Evolutionary conservation across 768 basidiomycete genomes (phyloP), one percentile per base, ranked within the genome.

Genomic region (Pisolithus marmoratus): DNA sequence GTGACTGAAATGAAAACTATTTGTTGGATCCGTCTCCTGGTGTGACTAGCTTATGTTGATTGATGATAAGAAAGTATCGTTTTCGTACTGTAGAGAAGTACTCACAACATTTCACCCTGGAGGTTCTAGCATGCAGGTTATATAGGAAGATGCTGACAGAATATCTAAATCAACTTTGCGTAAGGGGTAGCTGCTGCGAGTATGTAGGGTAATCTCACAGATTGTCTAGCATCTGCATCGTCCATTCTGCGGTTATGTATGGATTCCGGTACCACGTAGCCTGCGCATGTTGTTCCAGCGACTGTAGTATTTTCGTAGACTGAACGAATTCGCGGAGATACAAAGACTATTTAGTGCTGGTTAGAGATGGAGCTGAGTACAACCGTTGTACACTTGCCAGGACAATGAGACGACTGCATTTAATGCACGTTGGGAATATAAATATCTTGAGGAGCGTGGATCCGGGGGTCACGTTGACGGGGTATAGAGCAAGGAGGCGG

Each of bases 401-500:
- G 26, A 55, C 60, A 8, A 60, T 51, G 20, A 68, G 53, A 8
- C 73, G 63, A 5, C 58, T 65, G 14, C 61, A 53, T 53, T 72
- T 72, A 38, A 70, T 56, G 1, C 67, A n/a, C 1, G 65, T 34
- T 1, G 68, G 65, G 20, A 69, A 60, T 0, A 54, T 57, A 14
- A 72, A 62, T 6, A 74, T 58, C 5, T 51, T 46, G 11, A 63
- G 14, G 8, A 63, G 43, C 0, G 42, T 56, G 4, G 34, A 46
- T 42, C 23, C 48, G 1, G 63, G 51, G 1, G 65, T 64, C 2
- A 45, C 38, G 3, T 45, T 51, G 1, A 58, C 55, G 2, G 72
- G 72, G 48, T 66, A 74, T 7, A 74, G 65, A 1, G 68, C 67
- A 29, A 66, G 52, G 7, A 74, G 62, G 0, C 73, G 63, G 48